Conservation (phyloP, 2,329 filamentous ascomycete species). For the Orbilia oligospora region DNA sequence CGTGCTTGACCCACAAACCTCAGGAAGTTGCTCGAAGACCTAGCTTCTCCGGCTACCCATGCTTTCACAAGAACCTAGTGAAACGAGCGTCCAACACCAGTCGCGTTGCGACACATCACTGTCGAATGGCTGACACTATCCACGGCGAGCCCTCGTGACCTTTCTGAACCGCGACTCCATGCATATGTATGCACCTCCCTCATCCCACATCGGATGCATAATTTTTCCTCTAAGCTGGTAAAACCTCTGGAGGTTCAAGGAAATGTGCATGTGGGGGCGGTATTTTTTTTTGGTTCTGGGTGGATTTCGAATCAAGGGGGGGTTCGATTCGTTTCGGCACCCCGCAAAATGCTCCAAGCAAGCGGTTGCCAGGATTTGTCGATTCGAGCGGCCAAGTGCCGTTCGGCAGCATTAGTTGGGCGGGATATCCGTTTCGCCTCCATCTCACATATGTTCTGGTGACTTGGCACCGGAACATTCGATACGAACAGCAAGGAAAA, state of each 20-base stretch:
- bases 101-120: constrained; percentile 57
- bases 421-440: constrained; percentile 43
- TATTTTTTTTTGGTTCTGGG: constrained; percentile 28
- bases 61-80: constrained; percentile 7
- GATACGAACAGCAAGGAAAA: neutral
- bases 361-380: constrained; percentile 27
- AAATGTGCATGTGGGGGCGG: constrained; percentile 50
- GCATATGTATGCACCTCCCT: constrained; percentile 34
- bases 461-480: constrained; percentile 9
- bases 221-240: constrained; percentile 1
- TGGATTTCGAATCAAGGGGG: constrained; percentile 10
- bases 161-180: constrained; percentile 16
- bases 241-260: constrained; percentile 5
- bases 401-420: constrained; percentile 42
- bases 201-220: constrained; percentile 29
- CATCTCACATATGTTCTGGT: constrained; percentile 36
- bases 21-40: constrained; percentile 2
- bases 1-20: constrained; percentile 4
- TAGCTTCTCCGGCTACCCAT: neutral
- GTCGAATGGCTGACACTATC: neutral
- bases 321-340: constrained; percentile 34
- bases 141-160: constrained; percentile 37
- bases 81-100: constrained; percentile 36
- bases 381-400: constrained; percentile 34
- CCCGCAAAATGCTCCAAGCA: constrained; percentile 42